Evolutionary conservation across 2,329 filamentous ascomycete species (phyloP), one percentile per base, ranked within the genome.

Genomic region (Zopfia rhizophila): DNA sequence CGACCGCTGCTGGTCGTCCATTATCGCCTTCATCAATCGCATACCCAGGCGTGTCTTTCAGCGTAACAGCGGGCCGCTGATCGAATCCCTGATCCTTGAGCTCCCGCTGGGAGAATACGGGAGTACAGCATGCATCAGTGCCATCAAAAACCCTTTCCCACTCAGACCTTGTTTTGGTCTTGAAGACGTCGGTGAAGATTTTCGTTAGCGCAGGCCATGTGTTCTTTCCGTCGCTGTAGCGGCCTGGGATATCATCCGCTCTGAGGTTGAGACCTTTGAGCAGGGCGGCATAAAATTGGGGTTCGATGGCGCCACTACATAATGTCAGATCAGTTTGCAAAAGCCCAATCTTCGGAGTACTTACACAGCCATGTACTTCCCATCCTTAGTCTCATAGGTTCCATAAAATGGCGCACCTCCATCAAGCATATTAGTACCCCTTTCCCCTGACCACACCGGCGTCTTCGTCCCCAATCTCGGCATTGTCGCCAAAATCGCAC

Each of bases 111-210:
- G 85, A 86, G 29, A 96, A 75, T 1, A 97, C 89, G 0, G 93
- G 93, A n/a, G 90, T 91, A 53, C 88, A 91, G 70, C 93, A 97
- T 1, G 93, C 93, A 73, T 97, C 93, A 0, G 89, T 94, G 8
- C 89, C 90, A 67, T 96, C 90, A 67, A 97, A 97, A 5, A 96
- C 76, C 3, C 50, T 67, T 72, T 96, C 93, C 93, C 93, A 97
- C 68, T 96, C 87, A 0, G 72, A 66, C 23, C 92, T 80, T 4
- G 87, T 88, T 74, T 85, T 90, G 31, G 75, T 71, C 67, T 79
- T 83, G 70, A 97, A 97, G 0, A 75, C 77, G 3, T 66, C 66
- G 3, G 79, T 80, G 56, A 96, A 87, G 3, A 84, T 66, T 1
- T 72, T 63, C 38, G 80, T 79, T 59, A 97, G 78, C 33, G 78